A percentile compares a stretch with the other conserved stretches of the same genome.
These are phyloP conservation scores for Exserohilum turcica DNA, from an alignment of 2,329 filamentous ascomycete genomes.

Conservation along the genomic window DNA sequence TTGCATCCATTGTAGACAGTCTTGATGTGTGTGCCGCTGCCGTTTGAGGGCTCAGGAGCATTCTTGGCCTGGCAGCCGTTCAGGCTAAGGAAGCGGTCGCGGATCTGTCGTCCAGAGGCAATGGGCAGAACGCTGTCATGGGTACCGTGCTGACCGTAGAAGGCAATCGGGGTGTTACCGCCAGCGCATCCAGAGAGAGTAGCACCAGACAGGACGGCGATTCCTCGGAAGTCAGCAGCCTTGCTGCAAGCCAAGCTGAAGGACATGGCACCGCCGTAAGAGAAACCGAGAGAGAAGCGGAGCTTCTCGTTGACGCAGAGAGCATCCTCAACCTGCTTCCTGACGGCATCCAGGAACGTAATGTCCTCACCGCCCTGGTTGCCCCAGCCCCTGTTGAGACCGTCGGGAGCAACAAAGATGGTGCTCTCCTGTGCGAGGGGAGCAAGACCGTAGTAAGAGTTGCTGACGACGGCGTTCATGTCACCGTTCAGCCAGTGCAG, in stretches of 20 bases:
- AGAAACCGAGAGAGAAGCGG: conserved; percentile 54
- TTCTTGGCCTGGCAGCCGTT: conserved; percentile 44
- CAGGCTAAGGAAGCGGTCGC: conserved; percentile 48
- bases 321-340: conserved; percentile 46
- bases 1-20: conserved; percentile 38
- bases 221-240: conserved; percentile 48
- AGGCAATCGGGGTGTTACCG: conserved; percentile 49
- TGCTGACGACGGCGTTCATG: conserved; percentile 41
- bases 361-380: conserved; percentile 53
- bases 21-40: conserved; percentile 19
- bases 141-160: conserved; percentile 50
- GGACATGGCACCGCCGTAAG: conserved; percentile 53
- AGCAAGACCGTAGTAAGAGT: conserved; percentile 50
- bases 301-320: conserved; percentile 52
- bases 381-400: conserved; percentile 49
- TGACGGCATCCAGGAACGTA: conserved; percentile 49
- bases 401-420: conserved; percentile 54
- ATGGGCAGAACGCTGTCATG: conserved; percentile 48
- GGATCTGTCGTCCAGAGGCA: conserved; percentile 41
- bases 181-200: conserved; percentile 33
- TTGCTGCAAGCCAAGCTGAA: conserved; percentile 52
- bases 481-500: conserved; percentile 52
- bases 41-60: conserved; percentile 22
- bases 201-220: conserved; percentile 38
- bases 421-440: conserved; percentile 44